Evolutionary conservation across 192 early-diverging fungal genomes (phyloP).

Genomic region (Umbelopsis ramanniana): DNA sequence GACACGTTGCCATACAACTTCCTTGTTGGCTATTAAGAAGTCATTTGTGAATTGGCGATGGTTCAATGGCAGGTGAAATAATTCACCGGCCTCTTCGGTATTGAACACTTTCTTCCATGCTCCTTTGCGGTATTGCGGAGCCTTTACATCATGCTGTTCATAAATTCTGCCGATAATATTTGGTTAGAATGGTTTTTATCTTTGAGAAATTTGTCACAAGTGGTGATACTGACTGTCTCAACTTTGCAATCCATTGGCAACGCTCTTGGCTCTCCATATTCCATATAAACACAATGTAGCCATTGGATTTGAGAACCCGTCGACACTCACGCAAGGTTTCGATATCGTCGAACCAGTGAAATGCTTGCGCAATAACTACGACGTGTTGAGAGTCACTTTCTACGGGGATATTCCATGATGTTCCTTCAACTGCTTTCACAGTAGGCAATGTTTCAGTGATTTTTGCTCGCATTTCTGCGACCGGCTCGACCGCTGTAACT

Average conservation of each 20-base stretch:
- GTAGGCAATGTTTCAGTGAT: slow-evolving; percentile 20
- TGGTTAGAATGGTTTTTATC: too few species aligned
- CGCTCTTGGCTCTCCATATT: slow-evolving; percentile 48
- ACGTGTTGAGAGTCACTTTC: slow-evolving; percentile 34
- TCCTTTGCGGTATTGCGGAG: slow-evolving; percentile 53
- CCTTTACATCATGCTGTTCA: slow-evolving; percentile 45
- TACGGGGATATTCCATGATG: slow-evolving; percentile 40
- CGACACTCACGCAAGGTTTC: slow-evolving; percentile 45
- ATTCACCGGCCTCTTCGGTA: slow-evolving; percentile 24
- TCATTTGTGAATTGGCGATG: slow-evolving; percentile 19
- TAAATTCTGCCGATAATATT: slow-evolving; percentile 28
- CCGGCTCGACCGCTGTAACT: slow-evolving; percentile 38
- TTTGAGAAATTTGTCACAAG: too few species aligned
- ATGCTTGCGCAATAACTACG: slow-evolving; percentile 50
- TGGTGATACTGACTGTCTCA: slow-evolving; percentile 26
- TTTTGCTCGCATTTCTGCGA: slow-evolving; percentile 31
- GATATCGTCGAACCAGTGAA: slow-evolving; percentile 58
- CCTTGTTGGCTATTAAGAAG: not conserved
- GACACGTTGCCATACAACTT: slow-evolving; percentile 37
- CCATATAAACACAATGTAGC: slow-evolving; percentile 46
- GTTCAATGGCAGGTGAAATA: slow-evolving; percentile 34
- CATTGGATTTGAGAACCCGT: slow-evolving; percentile 48
- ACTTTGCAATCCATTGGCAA: slow-evolving; percentile 30
- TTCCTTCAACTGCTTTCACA: slow-evolving; percentile 28
- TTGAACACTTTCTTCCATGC: slow-evolving; percentile 45